Base-by-base conservation (phyloP, 257 asterid genomes). In the Plantago major region DNA sequence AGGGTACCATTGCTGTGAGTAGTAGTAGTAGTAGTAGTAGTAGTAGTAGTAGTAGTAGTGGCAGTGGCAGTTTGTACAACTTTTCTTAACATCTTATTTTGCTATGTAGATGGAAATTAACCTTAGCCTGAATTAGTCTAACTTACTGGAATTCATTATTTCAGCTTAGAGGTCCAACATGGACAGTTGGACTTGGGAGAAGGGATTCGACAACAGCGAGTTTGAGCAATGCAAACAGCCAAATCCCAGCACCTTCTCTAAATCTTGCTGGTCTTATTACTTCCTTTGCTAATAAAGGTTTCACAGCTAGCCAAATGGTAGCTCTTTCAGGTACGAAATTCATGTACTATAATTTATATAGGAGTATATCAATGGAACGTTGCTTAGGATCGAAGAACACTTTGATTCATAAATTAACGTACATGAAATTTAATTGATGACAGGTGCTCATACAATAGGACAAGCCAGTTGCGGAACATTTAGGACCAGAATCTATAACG, bases 381-480 rank as follows among this genome's bases (percentile, higher is more conserved):
- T 22, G 26, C 26, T 22, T 22, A 22, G 1, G 26, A 22, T 22
- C 26, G 2, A 22, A 1, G 26, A 22, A 22, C 26, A 22, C 26
- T 22, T 22, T 22, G 26, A 2, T 22, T 2, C 1, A 22, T 22
- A 22, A 22, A 22, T 22, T 22, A 22, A 22, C 26, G 26, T 22
- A 22, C 16, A 30, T 51, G 9, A 9, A 22, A 11, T 64, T 53
- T 11, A 26, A 18, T 9, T 18, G 14, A 6, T 9, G 11, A 26
- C 58, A 82, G 89, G 89, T 10, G 45, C 83, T 10, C 95, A 86
- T 61, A 86, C 92, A 10, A 86, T 86, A 59, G 95, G 95, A 5
- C 81, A 71, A 57, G 95, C 93, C 1, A 78, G 82, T 65, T 87
- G 95, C 67, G 15, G 66, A 3, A 57, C 59, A 0, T 87, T 87